phyloP scores from a whole-genome alignment of 2,329 filamentous ascomycete species.

The Apiospora koreana region DNA sequence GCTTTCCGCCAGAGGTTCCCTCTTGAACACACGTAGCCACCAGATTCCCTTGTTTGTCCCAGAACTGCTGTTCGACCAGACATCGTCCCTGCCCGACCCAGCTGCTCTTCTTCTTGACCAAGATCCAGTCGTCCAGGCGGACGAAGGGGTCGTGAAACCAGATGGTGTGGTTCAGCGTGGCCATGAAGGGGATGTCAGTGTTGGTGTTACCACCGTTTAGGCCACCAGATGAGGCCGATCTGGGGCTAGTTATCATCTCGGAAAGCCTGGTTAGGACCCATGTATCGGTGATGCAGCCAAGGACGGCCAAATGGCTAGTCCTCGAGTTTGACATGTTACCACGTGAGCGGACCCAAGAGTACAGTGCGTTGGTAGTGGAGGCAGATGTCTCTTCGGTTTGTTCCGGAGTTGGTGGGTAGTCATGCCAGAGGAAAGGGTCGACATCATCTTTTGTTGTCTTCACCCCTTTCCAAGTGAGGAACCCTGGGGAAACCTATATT shows the following conservation, averaged over 20 bases:
- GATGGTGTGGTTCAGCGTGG: constrained; percentile 16
- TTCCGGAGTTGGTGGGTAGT: no score
- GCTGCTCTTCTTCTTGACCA: constrained; percentile 14
- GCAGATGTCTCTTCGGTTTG: no score
- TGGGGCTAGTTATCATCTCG: background rate
- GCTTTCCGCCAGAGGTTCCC: no score
- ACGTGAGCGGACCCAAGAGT: background rate
- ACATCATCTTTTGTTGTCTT: no score
- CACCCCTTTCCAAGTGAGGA: no score
- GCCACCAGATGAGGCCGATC: background rate
- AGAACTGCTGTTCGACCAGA: constrained; percentile 17
- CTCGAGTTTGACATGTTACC: background rate
- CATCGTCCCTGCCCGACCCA: constrained; percentile 19
- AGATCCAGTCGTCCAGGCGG: constrained; percentile 17
- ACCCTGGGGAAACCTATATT: no score
- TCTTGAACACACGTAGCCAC: no score
- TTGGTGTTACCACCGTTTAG: no score
- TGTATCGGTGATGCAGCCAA: constrained; percentile 8
- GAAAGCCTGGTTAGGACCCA: constrained; percentile 1
- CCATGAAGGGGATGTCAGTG: background rate
- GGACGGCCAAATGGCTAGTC: background rate
- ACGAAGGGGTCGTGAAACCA: constrained; percentile 17
- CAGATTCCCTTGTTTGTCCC: background rate
- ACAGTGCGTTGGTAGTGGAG: background rate
- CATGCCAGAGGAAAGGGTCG: no score